Evolutionary conservation across 768 basidiomycete species (phyloP).

Genomic region (Russula ochroleuca): DNA sequence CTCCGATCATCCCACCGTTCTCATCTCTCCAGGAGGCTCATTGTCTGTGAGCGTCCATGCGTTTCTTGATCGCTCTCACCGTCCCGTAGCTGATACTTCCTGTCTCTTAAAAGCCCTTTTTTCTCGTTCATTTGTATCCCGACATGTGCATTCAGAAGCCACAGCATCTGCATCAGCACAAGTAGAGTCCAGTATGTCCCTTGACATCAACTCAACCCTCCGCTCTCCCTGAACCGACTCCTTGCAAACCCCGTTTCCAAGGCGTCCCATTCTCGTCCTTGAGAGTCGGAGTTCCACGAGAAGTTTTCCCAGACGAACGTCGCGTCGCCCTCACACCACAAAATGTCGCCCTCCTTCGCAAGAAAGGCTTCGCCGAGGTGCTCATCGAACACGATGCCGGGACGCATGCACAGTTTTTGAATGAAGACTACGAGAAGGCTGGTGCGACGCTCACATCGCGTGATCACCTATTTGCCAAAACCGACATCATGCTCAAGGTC

Average conservation of each 20-base stretch:
- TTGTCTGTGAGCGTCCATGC: not conserved
- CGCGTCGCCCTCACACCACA: conserved; percentile 80
- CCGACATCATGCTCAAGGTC: conserved; percentile 85
- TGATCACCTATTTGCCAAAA: conserved; percentile 59
- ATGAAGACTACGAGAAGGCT: conserved; percentile 73
- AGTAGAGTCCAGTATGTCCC: conserved; percentile 21
- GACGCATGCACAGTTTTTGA: conserved; percentile 67
- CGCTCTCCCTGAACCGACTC: not conserved
- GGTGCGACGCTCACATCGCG: conserved; percentile 74
- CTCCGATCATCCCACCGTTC: conserved; percentile 8
- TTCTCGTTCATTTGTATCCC: conserved; percentile 15
- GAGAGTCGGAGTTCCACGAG: conserved; percentile 71
- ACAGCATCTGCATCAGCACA: conserved; percentile 4
- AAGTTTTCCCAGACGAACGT: conserved; percentile 72
- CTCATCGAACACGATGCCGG: conserved; percentile 74
- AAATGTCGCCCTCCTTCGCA: conserved; percentile 66
- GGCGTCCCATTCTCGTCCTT: conserved; percentile 67
- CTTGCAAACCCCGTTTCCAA: conserved; percentile 26
- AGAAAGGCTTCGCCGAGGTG: conserved; percentile 76
- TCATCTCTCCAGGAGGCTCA: conserved; percentile 5
- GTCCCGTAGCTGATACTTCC: not conserved
- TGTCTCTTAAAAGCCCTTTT: not conserved
- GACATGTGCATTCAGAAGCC: conserved; percentile 6
- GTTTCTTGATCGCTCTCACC: not conserved
- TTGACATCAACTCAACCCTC: not conserved